Base-by-base conservation (phyloP, 176 grass and related monocot genomes). In the Triticum monococcum region DNA sequence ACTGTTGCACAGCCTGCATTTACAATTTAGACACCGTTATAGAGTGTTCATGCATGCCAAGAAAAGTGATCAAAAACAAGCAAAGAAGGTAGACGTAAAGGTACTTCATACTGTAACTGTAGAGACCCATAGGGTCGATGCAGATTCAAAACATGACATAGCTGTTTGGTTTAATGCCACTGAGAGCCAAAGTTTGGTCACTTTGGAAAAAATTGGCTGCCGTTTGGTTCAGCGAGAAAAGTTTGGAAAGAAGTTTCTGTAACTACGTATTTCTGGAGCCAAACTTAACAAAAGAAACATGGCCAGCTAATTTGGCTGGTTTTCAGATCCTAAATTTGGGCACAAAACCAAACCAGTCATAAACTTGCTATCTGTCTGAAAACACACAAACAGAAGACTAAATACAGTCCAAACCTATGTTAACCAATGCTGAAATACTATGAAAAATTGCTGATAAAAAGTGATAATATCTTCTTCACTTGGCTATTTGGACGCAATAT, bases 1-100 rank as follows among this genome's bases (percentile, higher is more conserved):
- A 79, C 38, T 92, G 91, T 79, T 94, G 91, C 89, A 95, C 94
- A 86, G 90, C 96, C 96, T 98, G 86, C 79, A 89, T 57, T 80
- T 79, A 64, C 63, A 88, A 79, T 71, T 77, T 64, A 36, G 32
- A 68, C 70, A 84, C 2, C 23, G 65, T 32, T 9, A 85, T 77
- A 81, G 41, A 50, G 70, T 75, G 20, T 14, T 76, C 57, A 81
- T 81, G 32, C 43, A 81, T 86, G 48, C 17, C 20, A 67, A 35
- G 4, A 5, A n/a, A 36, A n/a, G 33, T 31, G 36, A 75, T 24
- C 60, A 64, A 68, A 5, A 87, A 5, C 26, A 68, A 75, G 40
- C 16, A 75, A 66, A n/a, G 1, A 79, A 79, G 45, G 8, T 26
- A 75, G 18, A 38, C 14, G 24, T 61, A 32, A 32, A 43, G 13